Conservation (phyloP, 805 yeast species). For the Saccharomycopsis fibuligera region DNA sequence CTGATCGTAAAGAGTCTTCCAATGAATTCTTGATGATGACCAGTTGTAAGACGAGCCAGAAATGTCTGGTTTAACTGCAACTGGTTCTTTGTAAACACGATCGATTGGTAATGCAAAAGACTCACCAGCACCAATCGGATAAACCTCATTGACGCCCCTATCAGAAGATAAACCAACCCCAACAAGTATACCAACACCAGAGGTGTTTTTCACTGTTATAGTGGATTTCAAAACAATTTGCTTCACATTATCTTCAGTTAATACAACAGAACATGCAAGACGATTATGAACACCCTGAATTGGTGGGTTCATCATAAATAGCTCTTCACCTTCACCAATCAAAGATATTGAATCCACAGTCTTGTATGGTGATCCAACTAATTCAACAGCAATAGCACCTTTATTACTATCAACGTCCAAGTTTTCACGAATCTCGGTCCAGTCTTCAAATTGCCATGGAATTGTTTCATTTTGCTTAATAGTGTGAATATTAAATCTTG, state of each 20-base stretch:
- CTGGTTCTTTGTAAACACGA: conserved; percentile 48
- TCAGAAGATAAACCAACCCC: conserved; percentile 33
- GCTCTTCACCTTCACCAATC: conserved; percentile 75
- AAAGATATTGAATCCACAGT: conserved; percentile 54
- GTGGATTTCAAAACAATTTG: conserved; percentile 74
- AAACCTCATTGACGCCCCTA: conserved; percentile 28
- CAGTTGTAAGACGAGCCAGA: conserved; percentile 49
- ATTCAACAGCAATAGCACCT: conserved; percentile 57
- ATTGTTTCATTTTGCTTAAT: conserved; percentile 44
- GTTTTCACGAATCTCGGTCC: conserved; percentile 80
- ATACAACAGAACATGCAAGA: conserved; percentile 59
- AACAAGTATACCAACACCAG: conserved; percentile 48
- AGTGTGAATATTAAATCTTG: conserved; percentile 23
- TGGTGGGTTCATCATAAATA: conserved; percentile 62
- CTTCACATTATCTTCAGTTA: conserved; percentile 76
- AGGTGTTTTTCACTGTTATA: conserved; percentile 57
- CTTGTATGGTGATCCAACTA: conserved; percentile 51
- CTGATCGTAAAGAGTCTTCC: conserved; percentile 53
- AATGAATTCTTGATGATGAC: conserved; percentile 56
- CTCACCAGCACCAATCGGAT: conserved; percentile 47
- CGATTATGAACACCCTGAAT: conserved; percentile 61
- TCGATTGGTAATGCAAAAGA: conserved; percentile 70
- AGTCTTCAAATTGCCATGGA: conserved; percentile 93
- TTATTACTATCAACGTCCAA: conserved; percentile 57
- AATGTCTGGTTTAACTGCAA: conserved; percentile 58